Evolutionary conservation across 495 filamentous ascomycete genomes (phyloP).

Genomic region (Xylaria grammica): DNA sequence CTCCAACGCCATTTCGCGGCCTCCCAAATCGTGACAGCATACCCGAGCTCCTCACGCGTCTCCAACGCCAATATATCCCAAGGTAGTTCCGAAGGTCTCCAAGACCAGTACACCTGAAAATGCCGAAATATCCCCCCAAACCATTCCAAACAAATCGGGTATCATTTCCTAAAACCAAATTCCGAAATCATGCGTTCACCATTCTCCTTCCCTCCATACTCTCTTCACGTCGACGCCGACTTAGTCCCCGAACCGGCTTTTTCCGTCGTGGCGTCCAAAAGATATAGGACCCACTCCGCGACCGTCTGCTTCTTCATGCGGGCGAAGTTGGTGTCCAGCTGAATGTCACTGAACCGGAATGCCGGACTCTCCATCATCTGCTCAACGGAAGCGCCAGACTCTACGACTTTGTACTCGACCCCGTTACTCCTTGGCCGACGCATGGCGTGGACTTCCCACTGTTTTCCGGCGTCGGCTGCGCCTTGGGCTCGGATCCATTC

Average conservation of each 20-base stretch:
- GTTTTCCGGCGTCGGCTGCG: no score
- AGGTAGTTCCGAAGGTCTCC: no score
- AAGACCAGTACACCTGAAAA: no score
- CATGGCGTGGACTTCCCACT: constrained; percentile 20
- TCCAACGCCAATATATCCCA: neutral
- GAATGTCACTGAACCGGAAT: constrained; percentile 9
- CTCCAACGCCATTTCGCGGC: neutral
- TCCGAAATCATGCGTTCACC: no score
- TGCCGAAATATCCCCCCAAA: no score
- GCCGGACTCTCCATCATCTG: constrained; percentile 1
- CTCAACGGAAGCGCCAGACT: neutral
- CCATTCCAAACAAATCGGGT: no score
- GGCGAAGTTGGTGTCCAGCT: constrained; percentile 12
- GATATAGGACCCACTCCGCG: constrained; percentile 10
- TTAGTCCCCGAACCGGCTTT: constrained; percentile 17
- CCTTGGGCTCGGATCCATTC: neutral
- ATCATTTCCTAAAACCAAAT: no score
- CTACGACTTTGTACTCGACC: constrained; percentile 15
- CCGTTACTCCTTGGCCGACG: neutral
- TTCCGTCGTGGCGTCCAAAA: constrained; percentile 21
- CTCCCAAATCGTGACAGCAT: neutral
- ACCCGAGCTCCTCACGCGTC: neutral
- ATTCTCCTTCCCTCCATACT: neutral
- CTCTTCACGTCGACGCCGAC: no score
- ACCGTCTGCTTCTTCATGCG: constrained; percentile 13